phyloP scores from a whole-genome alignment of 441 rosid species.

The Biscutella laevigata region DNA sequence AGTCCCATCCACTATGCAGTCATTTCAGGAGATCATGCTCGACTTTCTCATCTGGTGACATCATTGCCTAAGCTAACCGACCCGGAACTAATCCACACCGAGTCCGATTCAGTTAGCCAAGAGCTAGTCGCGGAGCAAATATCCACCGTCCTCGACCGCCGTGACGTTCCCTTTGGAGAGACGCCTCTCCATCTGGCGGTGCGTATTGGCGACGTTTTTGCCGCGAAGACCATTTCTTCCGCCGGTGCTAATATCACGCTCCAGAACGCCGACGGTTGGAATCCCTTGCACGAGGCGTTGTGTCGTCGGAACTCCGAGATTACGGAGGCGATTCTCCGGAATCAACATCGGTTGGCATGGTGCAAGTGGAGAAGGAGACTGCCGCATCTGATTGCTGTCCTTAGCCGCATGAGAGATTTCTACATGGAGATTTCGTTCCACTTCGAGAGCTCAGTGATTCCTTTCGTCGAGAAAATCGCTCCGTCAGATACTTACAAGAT shows the following conservation, averaged over 20 bases:
- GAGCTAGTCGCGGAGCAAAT: constrained; percentile 58
- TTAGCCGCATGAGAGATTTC: constrained; percentile 82
- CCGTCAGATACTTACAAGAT: constrained; percentile 93
- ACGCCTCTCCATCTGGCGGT: constrained; percentile 90
- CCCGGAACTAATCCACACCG: constrained; percentile 48
- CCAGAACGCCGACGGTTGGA: constrained; percentile 76
- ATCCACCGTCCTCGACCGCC: constrained; percentile 59
- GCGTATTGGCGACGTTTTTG: constrained; percentile 46
- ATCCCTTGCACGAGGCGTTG: constrained; percentile 69
- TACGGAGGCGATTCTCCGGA: constrained; percentile 40
- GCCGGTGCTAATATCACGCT: constrained; percentile 74
- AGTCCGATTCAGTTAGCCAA: constrained; percentile 49
- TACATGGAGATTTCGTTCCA: constrained; percentile 93
- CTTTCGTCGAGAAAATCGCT: constrained; percentile 76
- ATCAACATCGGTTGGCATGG: constrained; percentile 71
- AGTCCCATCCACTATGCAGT: constrained; percentile 79
- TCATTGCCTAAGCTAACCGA: constrained; percentile 61
- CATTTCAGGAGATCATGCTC: constrained; percentile 49
- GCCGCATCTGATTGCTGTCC: constrained; percentile 56
- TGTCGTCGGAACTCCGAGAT: constrained; percentile 59
- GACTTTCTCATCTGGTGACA: constrained; percentile 48
- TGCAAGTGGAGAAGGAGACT: constrained; percentile 81
- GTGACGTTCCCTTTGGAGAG: constrained; percentile 71
- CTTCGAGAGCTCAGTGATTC: constrained; percentile 92
- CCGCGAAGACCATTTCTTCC: constrained; percentile 39